These are phyloP conservation scores for Marsdenia floribunda DNA, from an alignment of 257 asterid species.

Conservation along the genomic window DNA sequence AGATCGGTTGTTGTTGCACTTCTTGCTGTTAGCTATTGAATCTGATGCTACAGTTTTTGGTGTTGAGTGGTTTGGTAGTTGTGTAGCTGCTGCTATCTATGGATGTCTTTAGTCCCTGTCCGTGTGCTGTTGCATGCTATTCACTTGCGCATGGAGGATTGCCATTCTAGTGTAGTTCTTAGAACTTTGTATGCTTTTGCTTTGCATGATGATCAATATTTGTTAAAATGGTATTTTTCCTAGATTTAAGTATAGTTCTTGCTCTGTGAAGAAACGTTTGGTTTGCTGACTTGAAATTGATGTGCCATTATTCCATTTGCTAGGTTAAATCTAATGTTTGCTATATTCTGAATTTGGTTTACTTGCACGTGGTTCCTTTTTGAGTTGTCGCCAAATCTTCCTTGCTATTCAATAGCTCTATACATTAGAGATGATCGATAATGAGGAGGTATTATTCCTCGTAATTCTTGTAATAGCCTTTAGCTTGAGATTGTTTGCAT, in stretches of 20 bases:
- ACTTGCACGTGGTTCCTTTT: background rate
- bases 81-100: constrained; percentile 41
- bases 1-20: constrained; percentile 39
- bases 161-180: background rate
- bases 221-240: background rate
- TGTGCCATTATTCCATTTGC: background rate
- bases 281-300: background rate
- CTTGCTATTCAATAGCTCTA: background rate
- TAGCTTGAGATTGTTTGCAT: background rate
- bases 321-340: background rate
- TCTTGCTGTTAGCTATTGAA: constrained; percentile 41
- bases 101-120: constrained; percentile 7
- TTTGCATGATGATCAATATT: background rate
- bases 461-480: background rate
- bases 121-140: constrained; percentile 14
- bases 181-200: background rate
- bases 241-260: background rate
- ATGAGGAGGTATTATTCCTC: too few relatives aligned
- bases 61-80: constrained; percentile 40
- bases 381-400: too few relatives aligned
- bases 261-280: background rate
- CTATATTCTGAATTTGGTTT: background rate
- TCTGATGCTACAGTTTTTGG: constrained; percentile 33
- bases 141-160: constrained; percentile 10
- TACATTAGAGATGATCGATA: too few relatives aligned